Evolutionary conservation across 345 rosid species (phyloP), one percentile per base, ranked within the genome.

Genomic region (Hypericum androsaemum): DNA sequence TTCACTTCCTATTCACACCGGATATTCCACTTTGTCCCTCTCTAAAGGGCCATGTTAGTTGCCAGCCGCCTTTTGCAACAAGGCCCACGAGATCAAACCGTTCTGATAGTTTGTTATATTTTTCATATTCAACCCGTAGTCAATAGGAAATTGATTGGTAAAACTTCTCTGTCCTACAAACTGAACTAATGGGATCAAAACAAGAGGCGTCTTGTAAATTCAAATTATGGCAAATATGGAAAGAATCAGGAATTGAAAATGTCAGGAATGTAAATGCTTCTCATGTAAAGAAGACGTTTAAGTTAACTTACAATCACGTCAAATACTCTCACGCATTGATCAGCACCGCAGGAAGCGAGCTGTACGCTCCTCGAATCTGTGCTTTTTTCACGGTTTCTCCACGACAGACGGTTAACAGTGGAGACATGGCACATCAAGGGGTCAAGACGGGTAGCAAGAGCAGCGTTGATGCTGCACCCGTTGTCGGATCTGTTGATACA

Each of bases 331-430:
- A 87, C 88, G 52, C 89, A 82, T n/a, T 84, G 78, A 69, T 90
- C 98, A 39, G 79, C 81, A 54, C 96, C 92, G 32, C 98, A 87
- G 10, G 92, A 80, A 64, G 89, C 89, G 55, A 87, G 84, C 39
- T 67, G 76, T 65, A 77, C 37, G 22, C 47, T 66, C 53, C 42
- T 48, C 47, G 56, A 37, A 35, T 70, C 63, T 36, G 68, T 74
- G 1, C 39, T 59, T 48, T 70, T 74, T 60, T 65, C 79, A 0
- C 17, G 42, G 56, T 63, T 72, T 69, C 71, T 72, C 98, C 98
- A 90, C 2, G 81, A 72, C 53, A 87, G 35, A 10, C 84, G 74
- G 71, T 80, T 90, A 37, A 87, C 96, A 5, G 89, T 58, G 16
- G 96, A 77, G 58, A 78, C 92, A 39, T 90, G 98, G 69, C 96